Base-by-base conservation (phyloP, 371 early-diverging fungal species). In the Rhizopus delemar region DNA sequence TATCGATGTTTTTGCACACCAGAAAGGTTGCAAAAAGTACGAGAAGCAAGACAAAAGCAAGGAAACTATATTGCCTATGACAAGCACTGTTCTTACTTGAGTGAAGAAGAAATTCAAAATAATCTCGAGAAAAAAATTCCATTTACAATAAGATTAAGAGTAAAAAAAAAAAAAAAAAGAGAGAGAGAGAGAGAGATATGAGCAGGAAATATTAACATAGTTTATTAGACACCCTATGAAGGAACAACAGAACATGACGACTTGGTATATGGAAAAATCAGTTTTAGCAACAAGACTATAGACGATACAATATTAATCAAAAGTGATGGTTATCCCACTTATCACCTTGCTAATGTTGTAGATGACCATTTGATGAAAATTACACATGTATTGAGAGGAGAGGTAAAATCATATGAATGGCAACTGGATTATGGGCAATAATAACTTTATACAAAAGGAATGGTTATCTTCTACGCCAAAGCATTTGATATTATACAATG, bases 401-500 rank as follows among this genome's bases (percentile, higher is more conserved):
- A 95, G 73, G 89, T 86, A 72, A 43, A 5, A 36, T 8, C 57
- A 48, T 4, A 6, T 12, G 8, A n/a, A 6, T 6, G 6, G n/a
- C 15, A 43, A 43, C 8, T 2, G 15, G n/a, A 43, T 46, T 32
- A 2, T n/a, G n/a, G 31, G 22, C 22, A 56, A 34, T 56, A 43
- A 2, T 46, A 31, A 39, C 5, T 11, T 43, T 6, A 13, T 43
- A n/a, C 4, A 28, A 48, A 60, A 88, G 80, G 97, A 97, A 76
- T 97, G 97, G 97, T 80, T 97, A 13, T 84, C 93, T 8, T 94
- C 95, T 1, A 93, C 93, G 12, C 94, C 96, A 29, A 94, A 93
- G 60, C 97, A 97, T 73, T 56, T 93, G 0, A 63, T 91, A 6
- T 78, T 97, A 11, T 96, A 94, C 69, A 61, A 78, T 22, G 90